Conservation (phyloP, 495 filamentous ascomycete species). For the Neurospora cerealis region DNA sequence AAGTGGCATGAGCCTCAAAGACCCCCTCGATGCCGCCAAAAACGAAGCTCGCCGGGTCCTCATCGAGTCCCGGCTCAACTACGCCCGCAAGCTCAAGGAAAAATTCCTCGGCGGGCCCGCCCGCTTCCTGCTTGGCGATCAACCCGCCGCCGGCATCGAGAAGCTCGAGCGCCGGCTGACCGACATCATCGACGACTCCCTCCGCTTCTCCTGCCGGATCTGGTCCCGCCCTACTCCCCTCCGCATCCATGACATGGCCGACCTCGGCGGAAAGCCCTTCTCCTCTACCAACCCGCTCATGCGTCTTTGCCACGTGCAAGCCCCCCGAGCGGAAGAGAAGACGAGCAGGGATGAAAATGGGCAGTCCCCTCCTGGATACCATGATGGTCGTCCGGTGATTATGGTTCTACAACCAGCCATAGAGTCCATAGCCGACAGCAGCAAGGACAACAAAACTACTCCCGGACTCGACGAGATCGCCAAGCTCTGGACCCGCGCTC, state of each 20-base stretch:
- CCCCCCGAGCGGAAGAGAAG: neutral
- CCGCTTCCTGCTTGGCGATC: slow-evolving; percentile 7
- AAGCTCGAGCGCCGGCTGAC: slow-evolving; percentile 3
- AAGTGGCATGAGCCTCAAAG: neutral
- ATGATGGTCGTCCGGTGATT: slow-evolving; percentile 6
- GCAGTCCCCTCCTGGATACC: neutral
- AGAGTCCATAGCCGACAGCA: neutral
- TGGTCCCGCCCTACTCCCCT: slow-evolving; percentile 8
- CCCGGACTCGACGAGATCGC: no score
- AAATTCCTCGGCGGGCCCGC: slow-evolving; percentile 10
- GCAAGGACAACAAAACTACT: neutral
- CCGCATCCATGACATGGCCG: neutral
- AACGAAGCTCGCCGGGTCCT: neutral
- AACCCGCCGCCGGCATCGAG: slow-evolving; percentile 6
- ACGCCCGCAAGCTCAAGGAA: slow-evolving; percentile 8
- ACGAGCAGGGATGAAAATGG: no score
- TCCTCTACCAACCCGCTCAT: neutral
- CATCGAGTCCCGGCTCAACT: slow-evolving; percentile 1
- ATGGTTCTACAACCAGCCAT: slow-evolving; percentile 6
- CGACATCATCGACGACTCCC: slow-evolving; percentile 4
- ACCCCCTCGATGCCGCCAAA: neutral
- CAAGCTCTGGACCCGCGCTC: no score
- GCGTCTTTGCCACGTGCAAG: slow-evolving; percentile 5
- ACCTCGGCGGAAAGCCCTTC: neutral
- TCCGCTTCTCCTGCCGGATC: slow-evolving; percentile 13